A percentile compares a stretch with the other conserved stretches of the same genome.
phyloP scores from a whole-genome alignment of 495 filamentous ascomycete genomes.

The Aspergillus wentii region DNA sequence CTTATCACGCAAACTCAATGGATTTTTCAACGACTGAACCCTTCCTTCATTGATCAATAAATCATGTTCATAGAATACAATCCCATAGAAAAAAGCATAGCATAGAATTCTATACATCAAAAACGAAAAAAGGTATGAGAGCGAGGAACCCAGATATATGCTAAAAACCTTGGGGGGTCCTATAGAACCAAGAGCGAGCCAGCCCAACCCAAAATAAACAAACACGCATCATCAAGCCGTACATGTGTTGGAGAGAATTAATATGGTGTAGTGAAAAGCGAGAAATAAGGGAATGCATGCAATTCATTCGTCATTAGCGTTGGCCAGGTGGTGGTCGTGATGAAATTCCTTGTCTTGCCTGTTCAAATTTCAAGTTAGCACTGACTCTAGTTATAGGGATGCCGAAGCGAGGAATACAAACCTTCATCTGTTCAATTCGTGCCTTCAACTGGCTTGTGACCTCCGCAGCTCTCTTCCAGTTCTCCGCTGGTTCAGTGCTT shows the following conservation, averaged over 20 bases:
- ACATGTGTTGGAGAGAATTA: constrained; percentile 10
- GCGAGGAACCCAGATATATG: not conserved
- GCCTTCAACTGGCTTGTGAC: constrained; percentile 96
- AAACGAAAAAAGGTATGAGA: constrained; percentile 2
- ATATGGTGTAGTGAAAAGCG: constrained; percentile 9
- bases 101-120: constrained; percentile 6
- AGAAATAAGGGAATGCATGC: constrained; percentile 13
- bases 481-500: constrained; percentile 66
- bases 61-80: constrained; percentile 1
- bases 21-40: too few species aligned
- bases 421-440: constrained; percentile 88
- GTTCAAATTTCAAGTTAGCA: constrained; percentile 5
- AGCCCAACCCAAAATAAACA: constrained; percentile 11
- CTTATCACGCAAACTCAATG: too few species aligned
- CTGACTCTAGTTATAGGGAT: not conserved
- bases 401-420: constrained; percentile 27
- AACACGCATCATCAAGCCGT: too few species aligned
- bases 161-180: too few species aligned
- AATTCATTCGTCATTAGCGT: constrained; percentile 35
- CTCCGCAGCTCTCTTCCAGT: constrained; percentile 97
- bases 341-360: constrained; percentile 42
- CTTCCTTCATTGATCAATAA: not conserved
- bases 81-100: not conserved
- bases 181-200: constrained; percentile 3
- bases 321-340: constrained; percentile 29